Evolutionary conservation across 140 eudicot genomes (phyloP).

Genomic region (Ambrosia hybrid): DNA sequence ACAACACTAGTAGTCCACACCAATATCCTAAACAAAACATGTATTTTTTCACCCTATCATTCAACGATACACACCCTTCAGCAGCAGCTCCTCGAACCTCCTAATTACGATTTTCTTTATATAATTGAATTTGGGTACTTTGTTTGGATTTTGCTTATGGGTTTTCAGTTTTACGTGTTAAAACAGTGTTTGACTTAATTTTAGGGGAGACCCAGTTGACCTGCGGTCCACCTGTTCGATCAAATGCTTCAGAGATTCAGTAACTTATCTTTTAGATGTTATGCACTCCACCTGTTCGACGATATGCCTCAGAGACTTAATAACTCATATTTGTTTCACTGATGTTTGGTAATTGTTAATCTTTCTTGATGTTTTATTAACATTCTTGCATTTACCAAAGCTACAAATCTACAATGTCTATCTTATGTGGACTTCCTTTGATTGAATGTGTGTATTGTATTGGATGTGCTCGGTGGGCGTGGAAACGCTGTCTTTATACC

Average conservation of each 20-base stretch:
- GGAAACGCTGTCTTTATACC: slow-evolving; percentile 80
- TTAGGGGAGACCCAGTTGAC: slow-evolving; percentile 18
- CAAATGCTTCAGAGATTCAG: slow-evolving; percentile 6
- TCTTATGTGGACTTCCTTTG: slow-evolving; percentile 84
- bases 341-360: not conserved
- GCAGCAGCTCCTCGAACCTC: not conserved
- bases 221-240: slow-evolving; percentile 23
- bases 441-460: slow-evolving; percentile 82
- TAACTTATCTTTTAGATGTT: too few relatives aligned
- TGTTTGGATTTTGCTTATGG: too few relatives aligned
- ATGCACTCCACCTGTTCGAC: not conserved
- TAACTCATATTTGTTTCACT: too few relatives aligned
- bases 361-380: slow-evolving; percentile 3
- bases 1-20: too few relatives aligned
- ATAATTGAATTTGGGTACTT: slow-evolving; percentile 4
- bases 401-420: too few relatives aligned
- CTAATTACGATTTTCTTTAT: slow-evolving; percentile 17
- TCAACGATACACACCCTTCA: not conserved
- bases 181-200: not conserved
- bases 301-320: not conserved
- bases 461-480: slow-evolving; percentile 91
- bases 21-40: not conserved
- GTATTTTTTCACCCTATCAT: slow-evolving; percentile 13
- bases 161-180: not conserved
- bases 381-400: slow-evolving; percentile 13